Evolutionary conservation across 352 stramenopile species (phyloP), one percentile per base, ranked within the genome.

Genomic region (Globisporangium yorkense): DNA sequence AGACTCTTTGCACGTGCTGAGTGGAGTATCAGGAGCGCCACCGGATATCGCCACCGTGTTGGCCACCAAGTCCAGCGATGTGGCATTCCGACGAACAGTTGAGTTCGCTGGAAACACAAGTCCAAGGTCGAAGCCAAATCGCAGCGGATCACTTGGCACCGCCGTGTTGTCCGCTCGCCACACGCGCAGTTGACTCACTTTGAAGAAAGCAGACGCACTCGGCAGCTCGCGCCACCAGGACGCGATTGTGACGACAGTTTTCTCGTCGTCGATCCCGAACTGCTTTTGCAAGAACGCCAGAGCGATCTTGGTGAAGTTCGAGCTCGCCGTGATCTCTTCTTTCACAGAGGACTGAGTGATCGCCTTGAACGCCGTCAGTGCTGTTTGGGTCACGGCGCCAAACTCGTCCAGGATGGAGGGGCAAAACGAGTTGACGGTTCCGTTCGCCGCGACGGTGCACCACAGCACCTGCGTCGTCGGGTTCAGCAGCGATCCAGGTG

Each of bases 41-140:
- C 43, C 21, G 27, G 27, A 44, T 10, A 56, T 59, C 3, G 57
- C 27, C 0, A 70, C 59, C 1, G 69, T 65, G 41, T 89, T 89
- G 2, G 52, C 7, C 1, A 80, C 56, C 24, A 89, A 56, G 55
- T 76, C 59, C 1, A 18, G 35, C 7, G 39, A 29, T 7, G 68
- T 62, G 0, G 65, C 73, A 33, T 60, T 63, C 45, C 76, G 62
- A 21, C 58, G 8, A 0, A 84, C 56, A 2, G 15, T 31, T 0
- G 27, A 43, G 21, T 68, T 68, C 31, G 49, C 62, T 21, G 67
- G 59, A 18, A 89, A 72, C 0, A 89, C 74, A 16, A 62, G 65
- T 0, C 62, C 57, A 16, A 89, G 56, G 10, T 63, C 70, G 45
- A 66, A 89, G 20, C 73, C 79, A 27, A 87, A 81, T 9, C 66